Base-by-base conservation (phyloP, 768 basidiomycete genomes). In the Wakefieldia striispora region DNA sequence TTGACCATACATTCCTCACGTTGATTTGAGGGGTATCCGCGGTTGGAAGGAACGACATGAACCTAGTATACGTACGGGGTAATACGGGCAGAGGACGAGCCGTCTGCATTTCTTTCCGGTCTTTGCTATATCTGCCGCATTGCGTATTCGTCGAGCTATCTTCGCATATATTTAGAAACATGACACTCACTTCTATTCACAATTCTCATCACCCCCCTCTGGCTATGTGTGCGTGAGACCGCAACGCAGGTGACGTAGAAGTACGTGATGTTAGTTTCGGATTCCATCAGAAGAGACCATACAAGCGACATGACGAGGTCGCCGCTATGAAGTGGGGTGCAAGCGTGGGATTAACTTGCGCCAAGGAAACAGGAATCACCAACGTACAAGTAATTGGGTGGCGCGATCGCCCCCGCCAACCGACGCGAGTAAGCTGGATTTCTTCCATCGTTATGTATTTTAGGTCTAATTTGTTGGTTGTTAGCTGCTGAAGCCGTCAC, bases 341-440 rank as follows among this genome's bases (percentile, higher is more conserved):
- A 43, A 49, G 27, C 43, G 3, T 27, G 5, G 29, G 4, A 43
- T 56, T 13, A 35, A 13, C 26, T n/a, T n/a, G 14, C 16, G 10
- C 3, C n/a, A 12, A 33, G 13, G 29, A 29, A 12, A 20, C 14
- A 13, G 36, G 13, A 16, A 21, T 9, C 10, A 17, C 13, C 26
- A 41, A 69, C 81, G 47, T 56, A 87, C 87, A 91, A 63, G 68
- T 95, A 95, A 60, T 95, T 1, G 97, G 97, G 69, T 99, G 97
- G 35, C 91, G 80, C 1, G 89, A 95, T 43, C 79, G 70, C 9
- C 95, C 95, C 97, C 97, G 98, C 97, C 97, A 98, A 6, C 97
- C 97, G 90, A 91, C 24, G 84, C 95, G 21, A 99, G 78, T 31
- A 99, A 77, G n/a, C n/a, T n/a, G n/a, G n/a, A n/a, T 29, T 11